phyloP scores from a whole-genome alignment of 2,329 filamentous ascomycete species.

The Cordyceps cicadae region DNA sequence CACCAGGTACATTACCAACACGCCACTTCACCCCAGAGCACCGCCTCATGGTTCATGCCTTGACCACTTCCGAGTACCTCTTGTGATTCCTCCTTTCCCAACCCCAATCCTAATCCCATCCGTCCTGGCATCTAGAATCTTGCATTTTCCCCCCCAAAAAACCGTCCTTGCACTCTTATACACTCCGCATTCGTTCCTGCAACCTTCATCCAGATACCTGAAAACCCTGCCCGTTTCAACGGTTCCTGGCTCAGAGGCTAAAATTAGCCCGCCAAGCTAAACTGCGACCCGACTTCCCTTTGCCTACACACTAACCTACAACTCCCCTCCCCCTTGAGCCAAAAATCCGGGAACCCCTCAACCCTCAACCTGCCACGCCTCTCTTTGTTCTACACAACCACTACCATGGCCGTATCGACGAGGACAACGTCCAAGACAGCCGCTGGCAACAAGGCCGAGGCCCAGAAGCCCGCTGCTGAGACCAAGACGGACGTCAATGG shows the following conservation, averaged over 20 bases:
- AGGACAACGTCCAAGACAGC: slow-evolving; percentile 7
- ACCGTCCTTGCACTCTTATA: not conserved
- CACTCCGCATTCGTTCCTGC: too few species aligned
- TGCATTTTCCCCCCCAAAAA: not conserved
- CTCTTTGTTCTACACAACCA: not conserved
- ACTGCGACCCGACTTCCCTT: too few species aligned
- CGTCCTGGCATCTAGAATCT: not conserved
- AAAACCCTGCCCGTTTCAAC: not conserved
- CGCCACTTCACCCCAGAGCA: not conserved
- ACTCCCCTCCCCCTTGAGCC: not conserved
- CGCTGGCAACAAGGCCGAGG: not conserved
- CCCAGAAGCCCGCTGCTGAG: not conserved
- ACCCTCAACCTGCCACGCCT: not conserved
- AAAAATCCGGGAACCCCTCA: not conserved
- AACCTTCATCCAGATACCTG: not conserved
- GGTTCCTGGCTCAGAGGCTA: not conserved
- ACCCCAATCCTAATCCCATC: not conserved
- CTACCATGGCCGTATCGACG: slow-evolving; percentile 2
- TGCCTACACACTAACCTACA: not conserved
- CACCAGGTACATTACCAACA: too few species aligned
- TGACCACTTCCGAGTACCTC: not conserved
- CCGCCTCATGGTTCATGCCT: not conserved
- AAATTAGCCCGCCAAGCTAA: not conserved
- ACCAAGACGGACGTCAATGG: slow-evolving; percentile 19
- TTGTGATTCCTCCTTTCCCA: not conserved